These are phyloP conservation scores for Scheffersomyces insectosa DNA, from an alignment of 1,139 yeast species.

Conservation along the genomic window DNA sequence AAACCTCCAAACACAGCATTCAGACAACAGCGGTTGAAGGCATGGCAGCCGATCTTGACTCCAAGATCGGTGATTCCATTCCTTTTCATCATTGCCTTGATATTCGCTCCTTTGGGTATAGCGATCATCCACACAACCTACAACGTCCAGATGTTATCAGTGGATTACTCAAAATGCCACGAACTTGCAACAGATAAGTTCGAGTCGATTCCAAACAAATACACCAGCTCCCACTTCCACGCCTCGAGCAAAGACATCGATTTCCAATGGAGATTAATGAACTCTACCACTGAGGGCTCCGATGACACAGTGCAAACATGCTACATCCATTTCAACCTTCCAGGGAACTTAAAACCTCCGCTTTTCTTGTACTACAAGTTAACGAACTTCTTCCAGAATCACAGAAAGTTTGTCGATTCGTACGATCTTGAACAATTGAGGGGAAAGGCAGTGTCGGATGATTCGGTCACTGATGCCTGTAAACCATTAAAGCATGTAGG, in stretches of 20 bases:
- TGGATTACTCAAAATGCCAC: conserved; percentile 63
- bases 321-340: conserved; percentile 57
- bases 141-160: conserved; percentile 56
- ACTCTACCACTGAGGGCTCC: conserved; percentile 23
- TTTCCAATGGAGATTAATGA: conserved; percentile 57
- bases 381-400: conserved; percentile 77
- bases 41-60: conserved; percentile 83
- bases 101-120: conserved; percentile 74
- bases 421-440: conserved; percentile 64
- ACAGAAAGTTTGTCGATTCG: conserved; percentile 73
- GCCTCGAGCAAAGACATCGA: conserved; percentile 37
- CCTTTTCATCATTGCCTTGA: conserved; percentile 57
- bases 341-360: conserved; percentile 58
- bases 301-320: conserved; percentile 49
- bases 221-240: conserved; percentile 56
- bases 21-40: conserved; percentile 63
- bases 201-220: conserved; percentile 50
- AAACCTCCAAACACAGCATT: conserved; percentile 81
- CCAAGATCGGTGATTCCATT: conserved; percentile 77
- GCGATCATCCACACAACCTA: conserved; percentile 62
- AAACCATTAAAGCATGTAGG: conserved; percentile 50
- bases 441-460: conserved; percentile 57
- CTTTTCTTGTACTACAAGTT: conserved; percentile 67
- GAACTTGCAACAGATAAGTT: conserved; percentile 37
- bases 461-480: conserved; percentile 54